Evolutionary conservation across 106 monocot species (phyloP).

Genomic region (Dendrobium officinale): DNA sequence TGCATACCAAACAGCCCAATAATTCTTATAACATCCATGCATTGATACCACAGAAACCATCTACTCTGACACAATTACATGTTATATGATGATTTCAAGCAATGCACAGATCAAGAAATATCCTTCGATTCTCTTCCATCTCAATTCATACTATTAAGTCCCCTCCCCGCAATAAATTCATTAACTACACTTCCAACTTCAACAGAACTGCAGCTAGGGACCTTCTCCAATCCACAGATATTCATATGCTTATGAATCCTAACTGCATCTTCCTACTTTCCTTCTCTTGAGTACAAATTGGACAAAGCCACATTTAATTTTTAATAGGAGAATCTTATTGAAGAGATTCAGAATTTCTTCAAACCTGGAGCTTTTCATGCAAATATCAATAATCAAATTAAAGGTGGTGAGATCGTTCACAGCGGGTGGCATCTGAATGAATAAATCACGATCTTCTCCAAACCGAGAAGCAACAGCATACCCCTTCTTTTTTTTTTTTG

Average conservation of each 20-base stretch:
- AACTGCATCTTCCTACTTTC: constrained; percentile 5
- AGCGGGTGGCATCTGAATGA: background rate
- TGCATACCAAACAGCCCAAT: too few relatives aligned
- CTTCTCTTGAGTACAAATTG: constrained; percentile 8
- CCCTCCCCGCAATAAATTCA: constrained; percentile 10
- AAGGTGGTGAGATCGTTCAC: constrained; percentile 7
- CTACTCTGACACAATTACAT: too few relatives aligned
- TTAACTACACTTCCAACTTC: constrained; percentile 10
- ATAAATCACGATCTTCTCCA: constrained; percentile 5
- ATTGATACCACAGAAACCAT: too few relatives aligned
- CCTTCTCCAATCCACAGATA: constrained; percentile 8
- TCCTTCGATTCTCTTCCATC: background rate
- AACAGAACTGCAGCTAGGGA: constrained; percentile 12
- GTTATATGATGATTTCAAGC: too few relatives aligned
- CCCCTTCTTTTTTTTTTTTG: too few relatives aligned
- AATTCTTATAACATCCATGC: too few relatives aligned
- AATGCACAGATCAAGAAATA: too few relatives aligned
- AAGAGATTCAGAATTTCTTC: constrained; percentile 4
- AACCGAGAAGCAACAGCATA: background rate
- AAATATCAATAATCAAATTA: constrained; percentile 8
- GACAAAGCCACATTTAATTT: constrained; percentile 2
- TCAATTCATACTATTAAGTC: constrained; percentile 5
- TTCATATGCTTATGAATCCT: constrained; percentile 4
- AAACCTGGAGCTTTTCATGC: background rate
- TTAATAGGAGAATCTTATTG: background rate